Conservation (phyloP, 495 filamentous ascomycete species). For the Rhypophila decipiens region DNA sequence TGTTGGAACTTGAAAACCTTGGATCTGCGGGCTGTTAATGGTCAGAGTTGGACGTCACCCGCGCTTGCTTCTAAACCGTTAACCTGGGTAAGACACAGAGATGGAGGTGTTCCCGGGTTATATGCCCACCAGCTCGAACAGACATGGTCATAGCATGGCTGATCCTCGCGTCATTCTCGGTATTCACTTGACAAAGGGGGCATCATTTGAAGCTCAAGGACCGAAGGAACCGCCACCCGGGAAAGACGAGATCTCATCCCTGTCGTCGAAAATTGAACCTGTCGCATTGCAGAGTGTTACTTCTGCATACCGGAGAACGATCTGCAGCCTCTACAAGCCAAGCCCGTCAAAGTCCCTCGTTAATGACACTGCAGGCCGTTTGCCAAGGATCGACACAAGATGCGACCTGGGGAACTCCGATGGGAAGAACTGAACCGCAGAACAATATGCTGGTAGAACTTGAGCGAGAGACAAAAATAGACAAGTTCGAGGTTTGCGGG, state of each 20-base stretch:
- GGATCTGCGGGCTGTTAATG: not conserved
- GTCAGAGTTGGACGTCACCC: not conserved
- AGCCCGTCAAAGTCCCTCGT: not conserved
- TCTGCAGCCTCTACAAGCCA: too few relatives aligned
- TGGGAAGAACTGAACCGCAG: not conserved
- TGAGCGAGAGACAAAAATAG: not conserved
- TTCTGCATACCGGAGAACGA: too few relatives aligned
- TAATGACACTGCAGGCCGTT: not conserved
- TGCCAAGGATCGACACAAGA: constrained; percentile 2
- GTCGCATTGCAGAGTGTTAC: not conserved
- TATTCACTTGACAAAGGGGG: not conserved
- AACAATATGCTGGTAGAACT: too few relatives aligned
- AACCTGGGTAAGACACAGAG: not conserved
- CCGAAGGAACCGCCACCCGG: constrained; percentile 9
- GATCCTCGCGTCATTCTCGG: not conserved
- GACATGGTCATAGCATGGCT: not conserved
- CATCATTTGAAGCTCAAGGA: not conserved
- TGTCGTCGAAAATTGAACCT: not conserved
- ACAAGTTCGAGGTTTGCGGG: not conserved
- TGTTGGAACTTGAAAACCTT: not conserved
- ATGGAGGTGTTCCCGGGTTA: constrained; percentile 8
- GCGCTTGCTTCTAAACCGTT: too few relatives aligned
- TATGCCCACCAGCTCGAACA: constrained; percentile 7
- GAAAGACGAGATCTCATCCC: constrained; percentile 6
- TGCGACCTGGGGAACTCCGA: constrained; percentile 21